Evolutionary conservation across 495 filamentous ascomycete species (phyloP), one percentile per base, ranked within the genome.

Genomic region (Penicillium crystallinum): DNA sequence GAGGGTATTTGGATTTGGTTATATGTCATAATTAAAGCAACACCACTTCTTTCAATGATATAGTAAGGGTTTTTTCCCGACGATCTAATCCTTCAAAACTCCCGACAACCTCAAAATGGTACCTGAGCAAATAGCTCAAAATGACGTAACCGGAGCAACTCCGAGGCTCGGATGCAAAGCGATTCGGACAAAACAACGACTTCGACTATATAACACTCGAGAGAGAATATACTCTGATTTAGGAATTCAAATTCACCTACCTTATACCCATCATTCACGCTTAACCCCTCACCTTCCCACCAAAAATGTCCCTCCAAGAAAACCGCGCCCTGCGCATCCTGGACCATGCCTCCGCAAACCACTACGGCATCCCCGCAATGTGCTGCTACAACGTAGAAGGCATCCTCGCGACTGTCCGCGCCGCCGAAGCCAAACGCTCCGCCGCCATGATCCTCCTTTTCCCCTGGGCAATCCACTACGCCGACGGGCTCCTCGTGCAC

Each of bases 381-480:
- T 89, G 85, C 73, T 86, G 81, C 76, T 95, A 95, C 81, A 91
- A 91, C 75, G 78, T 90, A 62, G 88, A 91, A 74, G 83, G 83
- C 59, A 87, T 91, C 67, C 79, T 91, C 41, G 89, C 87, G 21
- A 84, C 84, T 1, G 84, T 95, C 49, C 81, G 79, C 57, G 89
- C 88, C 4, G 89, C 89, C 49, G 86, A 90, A 70, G 75, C 79
- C 25, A 86, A 88, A 44, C 71, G 73, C 47, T 88, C 87, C 0
- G 86, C 89, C 0, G 82, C 86, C 51, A 89, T 90, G 81, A 81
- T 95, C 61, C 83, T 88, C 29, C 84, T 95, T 66, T 92, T 95
- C 73, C 89, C 89, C 46, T 95, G 89, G 89, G 87, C 89, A 0
- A 67, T 88, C 67, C 69, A 81, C 72, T 90, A 89, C 71, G 84